Percentiles rank a stretch among this genome's conserved stretches.
phyloP scores from a whole-genome alignment of 352 stramenopile genomes.

The Globisporangium spinosum region DNA sequence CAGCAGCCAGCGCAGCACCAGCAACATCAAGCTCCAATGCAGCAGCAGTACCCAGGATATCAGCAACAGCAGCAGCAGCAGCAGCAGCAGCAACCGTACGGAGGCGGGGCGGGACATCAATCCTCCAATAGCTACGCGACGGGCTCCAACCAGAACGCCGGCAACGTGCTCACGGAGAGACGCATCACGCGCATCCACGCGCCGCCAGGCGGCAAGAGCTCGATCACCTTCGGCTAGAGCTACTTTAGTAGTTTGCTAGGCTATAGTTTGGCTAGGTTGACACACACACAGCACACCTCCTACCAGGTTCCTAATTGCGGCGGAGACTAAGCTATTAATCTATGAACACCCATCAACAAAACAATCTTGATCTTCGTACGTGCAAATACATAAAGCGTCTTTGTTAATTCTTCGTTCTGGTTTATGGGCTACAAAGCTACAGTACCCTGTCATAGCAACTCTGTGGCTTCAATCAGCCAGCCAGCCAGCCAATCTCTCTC shows the following conservation, averaged over 20 bases:
- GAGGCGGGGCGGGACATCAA: constrained; percentile 14
- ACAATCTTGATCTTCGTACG: background rate
- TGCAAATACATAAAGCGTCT: constrained; percentile 15
- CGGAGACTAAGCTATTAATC: background rate
- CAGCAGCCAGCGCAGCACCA: constrained; percentile 17
- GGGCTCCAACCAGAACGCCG: constrained; percentile 84
- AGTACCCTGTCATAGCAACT: background rate
- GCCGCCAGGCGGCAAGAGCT: constrained; percentile 77
- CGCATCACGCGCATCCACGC: constrained; percentile 89
- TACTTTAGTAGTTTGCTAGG: background rate
- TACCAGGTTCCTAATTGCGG: background rate
- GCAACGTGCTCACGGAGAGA: constrained; percentile 88
- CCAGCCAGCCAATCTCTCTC: background rate
- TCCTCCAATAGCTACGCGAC: constrained; percentile 87
- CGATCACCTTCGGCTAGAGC: constrained; percentile 68
- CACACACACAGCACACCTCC: background rate
- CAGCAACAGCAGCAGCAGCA: constrained; percentile 21
- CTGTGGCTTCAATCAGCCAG: background rate
- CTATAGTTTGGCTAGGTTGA: constrained; percentile 7
- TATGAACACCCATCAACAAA: constrained; percentile 4
- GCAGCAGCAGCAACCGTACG: constrained; percentile 24
- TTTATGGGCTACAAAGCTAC: background rate
- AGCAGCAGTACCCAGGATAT: constrained; percentile 13
- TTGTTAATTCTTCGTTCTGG: constrained; percentile 1
- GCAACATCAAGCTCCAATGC: constrained; percentile 23